phyloP scores from a whole-genome alignment of 129 eudicot species.

The Flaveria robusta region DNA sequence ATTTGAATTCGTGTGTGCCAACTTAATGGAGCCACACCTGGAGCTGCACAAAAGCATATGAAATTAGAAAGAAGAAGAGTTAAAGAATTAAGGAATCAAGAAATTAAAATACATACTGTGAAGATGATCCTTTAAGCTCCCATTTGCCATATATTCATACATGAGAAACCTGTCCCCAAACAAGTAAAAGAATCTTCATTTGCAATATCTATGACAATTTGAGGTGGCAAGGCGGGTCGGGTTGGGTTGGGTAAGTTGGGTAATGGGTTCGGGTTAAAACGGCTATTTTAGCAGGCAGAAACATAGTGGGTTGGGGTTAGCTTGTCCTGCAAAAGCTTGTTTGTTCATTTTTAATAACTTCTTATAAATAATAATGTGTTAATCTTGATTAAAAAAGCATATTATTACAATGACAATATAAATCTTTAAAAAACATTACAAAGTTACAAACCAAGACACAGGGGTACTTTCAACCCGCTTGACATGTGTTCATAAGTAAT shows the following conservation, averaged over 20 bases:
- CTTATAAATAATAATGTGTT: background rate
- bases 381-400: background rate
- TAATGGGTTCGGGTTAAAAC: background rate
- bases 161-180: slow-evolving; percentile 73
- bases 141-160: slow-evolving; percentile 88
- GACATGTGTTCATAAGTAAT: slow-evolving; percentile 3
- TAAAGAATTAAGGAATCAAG: background rate
- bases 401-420: background rate
- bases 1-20: slow-evolving; percentile 92
- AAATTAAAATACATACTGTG: slow-evolving; percentile 56
- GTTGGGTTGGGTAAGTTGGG: slow-evolving; percentile 4
- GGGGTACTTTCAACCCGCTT: too few species aligned
- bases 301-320: background rate
- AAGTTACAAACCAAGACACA: too few species aligned
- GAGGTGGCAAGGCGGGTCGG: slow-evolving; percentile 6
- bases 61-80: slow-evolving; percentile 7
- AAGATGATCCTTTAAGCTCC: slow-evolving; percentile 96
- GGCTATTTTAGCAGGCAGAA: background rate
- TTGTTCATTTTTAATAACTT: background rate
- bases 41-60: slow-evolving; percentile 51
- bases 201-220: background rate
- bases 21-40: slow-evolving; percentile 62
- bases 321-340: background rate
- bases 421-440: background rate
- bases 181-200: slow-evolving; percentile 19